A percentile compares a stretch with the other conserved stretches of the same genome.
These are phyloP conservation scores for Talaromyces amestolkiae DNA, from an alignment of 2,329 filamentous ascomycete genomes.

Conservation along the genomic window DNA sequence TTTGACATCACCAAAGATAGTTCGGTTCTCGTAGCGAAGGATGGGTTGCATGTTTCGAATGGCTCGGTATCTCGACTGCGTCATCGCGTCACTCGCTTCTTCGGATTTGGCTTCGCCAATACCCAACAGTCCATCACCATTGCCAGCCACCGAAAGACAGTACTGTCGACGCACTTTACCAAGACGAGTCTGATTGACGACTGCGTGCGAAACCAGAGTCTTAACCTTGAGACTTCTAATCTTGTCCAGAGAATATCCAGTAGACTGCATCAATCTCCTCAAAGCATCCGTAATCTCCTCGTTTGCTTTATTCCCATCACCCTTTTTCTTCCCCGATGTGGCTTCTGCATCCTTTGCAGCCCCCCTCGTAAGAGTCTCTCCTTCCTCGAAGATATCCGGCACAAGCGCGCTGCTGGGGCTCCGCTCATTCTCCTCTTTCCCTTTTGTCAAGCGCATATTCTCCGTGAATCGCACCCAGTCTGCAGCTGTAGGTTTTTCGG, in stretches of 20 bases:
- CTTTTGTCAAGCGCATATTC: conserved; percentile 50
- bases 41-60: conserved; percentile 94
- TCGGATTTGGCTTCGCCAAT: conserved; percentile 87
- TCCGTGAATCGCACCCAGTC: conserved; percentile 46
- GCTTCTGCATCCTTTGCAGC: conserved; percentile 28
- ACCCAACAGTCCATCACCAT: conserved; percentile 79
- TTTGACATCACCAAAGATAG: conserved; percentile 80
- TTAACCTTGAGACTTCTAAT: conserved; percentile 62
- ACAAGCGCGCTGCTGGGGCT: conserved; percentile 50
- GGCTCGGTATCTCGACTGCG: conserved; percentile 75
- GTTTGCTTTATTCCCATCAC: conserved; percentile 19
- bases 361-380: conserved; percentile 35
- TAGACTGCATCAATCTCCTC: conserved; percentile 55
- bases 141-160: conserved; percentile 77
- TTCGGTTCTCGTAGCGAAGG: conserved; percentile 83
- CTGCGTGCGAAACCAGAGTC: conserved; percentile 68
- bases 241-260: conserved; percentile 51
- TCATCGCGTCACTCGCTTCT: conserved; percentile 64
- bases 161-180: conserved; percentile 83
- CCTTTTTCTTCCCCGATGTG: conserved; percentile 26
- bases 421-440: conserved; percentile 51
- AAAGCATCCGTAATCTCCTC: conserved; percentile 41
- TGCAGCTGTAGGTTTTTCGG: conserved; percentile 48
- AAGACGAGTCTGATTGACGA: conserved; percentile 91
- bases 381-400: conserved; percentile 51